Conservation (phyloP, 805 yeast species). For the Saturnispora serradocipensis region DNA sequence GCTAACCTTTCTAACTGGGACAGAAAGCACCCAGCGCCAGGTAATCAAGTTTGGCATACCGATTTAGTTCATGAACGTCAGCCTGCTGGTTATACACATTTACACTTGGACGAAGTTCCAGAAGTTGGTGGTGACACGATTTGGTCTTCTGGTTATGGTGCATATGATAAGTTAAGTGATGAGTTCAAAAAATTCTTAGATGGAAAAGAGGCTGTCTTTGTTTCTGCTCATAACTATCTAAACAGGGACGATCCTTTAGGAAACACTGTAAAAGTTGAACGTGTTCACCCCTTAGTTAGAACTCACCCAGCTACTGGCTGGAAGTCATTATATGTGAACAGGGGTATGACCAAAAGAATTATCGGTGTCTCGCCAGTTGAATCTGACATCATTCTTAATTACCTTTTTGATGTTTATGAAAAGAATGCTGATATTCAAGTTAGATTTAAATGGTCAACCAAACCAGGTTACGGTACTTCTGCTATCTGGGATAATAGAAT, state of each 20-base stretch:
- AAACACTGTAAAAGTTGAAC: constrained; percentile 36
- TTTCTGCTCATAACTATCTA: constrained; percentile 31
- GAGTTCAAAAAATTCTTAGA: background rate
- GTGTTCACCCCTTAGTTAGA: background rate
- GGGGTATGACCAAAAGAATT: constrained; percentile 14
- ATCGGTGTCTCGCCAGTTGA: constrained; percentile 45
- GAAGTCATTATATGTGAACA: background rate
- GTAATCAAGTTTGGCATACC: constrained; percentile 38
- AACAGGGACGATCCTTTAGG: constrained; percentile 35
- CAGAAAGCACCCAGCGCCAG: constrained; percentile 5
- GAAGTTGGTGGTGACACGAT: constrained; percentile 45
- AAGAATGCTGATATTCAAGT: constrained; percentile 48
- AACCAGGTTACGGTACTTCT: constrained; percentile 19
- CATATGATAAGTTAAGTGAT: constrained; percentile 25
- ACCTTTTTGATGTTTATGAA: constrained; percentile 38
- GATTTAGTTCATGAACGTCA: constrained; percentile 43
- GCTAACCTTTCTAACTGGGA: constrained; percentile 15
- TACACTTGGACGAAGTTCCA: constrained; percentile 43
- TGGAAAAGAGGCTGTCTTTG: constrained; percentile 18
- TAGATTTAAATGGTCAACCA: constrained; percentile 37
- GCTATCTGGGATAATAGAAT: constrained; percentile 37
- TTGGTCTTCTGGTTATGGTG: constrained; percentile 47
- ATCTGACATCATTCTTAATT: constrained; percentile 37
- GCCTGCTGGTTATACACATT: constrained; percentile 47
- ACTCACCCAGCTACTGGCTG: background rate